These are phyloP conservation scores for Debaryomyces udenii DNA, from an alignment of 1,139 yeast genomes.

Conservation along the genomic window DNA sequence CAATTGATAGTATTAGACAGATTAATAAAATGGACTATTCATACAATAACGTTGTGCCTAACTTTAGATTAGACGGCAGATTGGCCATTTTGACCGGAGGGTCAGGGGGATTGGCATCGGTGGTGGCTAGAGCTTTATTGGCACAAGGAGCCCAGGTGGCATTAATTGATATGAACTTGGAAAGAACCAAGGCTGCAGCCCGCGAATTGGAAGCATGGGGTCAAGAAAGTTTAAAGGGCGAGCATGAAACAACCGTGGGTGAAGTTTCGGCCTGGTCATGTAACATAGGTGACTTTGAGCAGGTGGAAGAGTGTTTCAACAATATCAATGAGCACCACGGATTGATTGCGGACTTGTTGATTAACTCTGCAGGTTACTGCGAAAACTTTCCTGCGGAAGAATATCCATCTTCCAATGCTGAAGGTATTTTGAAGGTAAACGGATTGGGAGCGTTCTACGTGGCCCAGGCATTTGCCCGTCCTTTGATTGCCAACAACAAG, in stretches of 20 bases:
- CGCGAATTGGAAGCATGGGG: slow-evolving; percentile 61
- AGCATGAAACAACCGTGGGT: slow-evolving; percentile 39
- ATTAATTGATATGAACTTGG: slow-evolving; percentile 70
- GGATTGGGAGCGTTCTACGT: slow-evolving; percentile 77
- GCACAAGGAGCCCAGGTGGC: slow-evolving; percentile 78
- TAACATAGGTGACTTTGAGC: slow-evolving; percentile 67
- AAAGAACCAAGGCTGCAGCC: slow-evolving; percentile 62
- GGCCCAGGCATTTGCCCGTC: slow-evolving; percentile 62
- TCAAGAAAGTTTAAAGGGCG: slow-evolving; percentile 46
- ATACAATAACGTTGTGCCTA: slow-evolving; percentile 51
- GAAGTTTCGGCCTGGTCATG: slow-evolving; percentile 73
- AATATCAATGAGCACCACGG: slow-evolving; percentile 60
- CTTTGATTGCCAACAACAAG: slow-evolving; percentile 61
- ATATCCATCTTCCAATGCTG: slow-evolving; percentile 73
- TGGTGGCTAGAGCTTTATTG: slow-evolving; percentile 66
- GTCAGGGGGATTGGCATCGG: slow-evolving; percentile 76
- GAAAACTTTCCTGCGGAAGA: slow-evolving; percentile 78
- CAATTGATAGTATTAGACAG: slow-evolving; percentile 1
- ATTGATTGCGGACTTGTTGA: slow-evolving; percentile 62
- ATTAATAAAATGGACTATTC: slow-evolving; percentile 31
- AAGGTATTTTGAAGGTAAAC: slow-evolving; percentile 69
- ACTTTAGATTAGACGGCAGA: slow-evolving; percentile 69
- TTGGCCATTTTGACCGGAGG: slow-evolving; percentile 81
- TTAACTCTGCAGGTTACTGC: slow-evolving; percentile 85
- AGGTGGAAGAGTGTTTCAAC: slow-evolving; percentile 57